A percentile compares a stretch with the other conserved stretches of the same genome.
Evolutionary conservation across 129 eudicot genomes (phyloP).

Genomic region (Tanacetum coccineum): DNA sequence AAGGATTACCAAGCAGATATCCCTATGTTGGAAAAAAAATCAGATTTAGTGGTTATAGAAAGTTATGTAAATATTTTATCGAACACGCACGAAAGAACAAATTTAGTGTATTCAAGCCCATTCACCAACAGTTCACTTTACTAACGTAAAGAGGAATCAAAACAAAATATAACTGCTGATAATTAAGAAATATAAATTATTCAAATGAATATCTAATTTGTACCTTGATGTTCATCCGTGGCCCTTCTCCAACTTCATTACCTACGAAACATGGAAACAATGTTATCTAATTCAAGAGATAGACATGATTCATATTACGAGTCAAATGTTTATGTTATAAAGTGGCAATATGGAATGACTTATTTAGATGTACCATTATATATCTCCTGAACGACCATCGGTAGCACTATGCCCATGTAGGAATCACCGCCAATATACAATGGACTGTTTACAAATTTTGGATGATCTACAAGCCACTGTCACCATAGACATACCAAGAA

Average conservation of each 20-base stretch:
- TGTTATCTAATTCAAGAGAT: neutral
- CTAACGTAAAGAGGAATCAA: neutral
- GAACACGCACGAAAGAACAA: no score
- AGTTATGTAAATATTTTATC: no score
- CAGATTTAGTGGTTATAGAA: no score
- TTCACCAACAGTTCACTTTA: neutral
- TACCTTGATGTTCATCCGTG: conserved; percentile 22
- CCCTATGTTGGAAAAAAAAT: conserved; percentile 16
- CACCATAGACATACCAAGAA: neutral
- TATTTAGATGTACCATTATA: conserved; percentile 9
- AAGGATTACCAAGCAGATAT: conserved; percentile 28
- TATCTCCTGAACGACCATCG: conserved; percentile 16
- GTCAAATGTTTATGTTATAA: no score
- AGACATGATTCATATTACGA: no score
- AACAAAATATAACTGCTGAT: neutral
- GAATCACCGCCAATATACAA: conserved; percentile 25
- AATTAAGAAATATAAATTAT: neutral
- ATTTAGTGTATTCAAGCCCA: neutral
- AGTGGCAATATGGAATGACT: neutral
- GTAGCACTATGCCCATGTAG: conserved; percentile 11
- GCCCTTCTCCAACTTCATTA: conserved; percentile 23
- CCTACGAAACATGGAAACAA: conserved; percentile 11
- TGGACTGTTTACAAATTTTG: conserved; percentile 23
- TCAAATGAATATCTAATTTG: neutral
- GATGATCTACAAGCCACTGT: conserved; percentile 29